Percentiles rank a stretch among this genome's conserved stretches.
These are phyloP conservation scores for Nicotiana paniculata DNA, from an alignment of 257 asterid genomes.

Conservation along the genomic window DNA sequence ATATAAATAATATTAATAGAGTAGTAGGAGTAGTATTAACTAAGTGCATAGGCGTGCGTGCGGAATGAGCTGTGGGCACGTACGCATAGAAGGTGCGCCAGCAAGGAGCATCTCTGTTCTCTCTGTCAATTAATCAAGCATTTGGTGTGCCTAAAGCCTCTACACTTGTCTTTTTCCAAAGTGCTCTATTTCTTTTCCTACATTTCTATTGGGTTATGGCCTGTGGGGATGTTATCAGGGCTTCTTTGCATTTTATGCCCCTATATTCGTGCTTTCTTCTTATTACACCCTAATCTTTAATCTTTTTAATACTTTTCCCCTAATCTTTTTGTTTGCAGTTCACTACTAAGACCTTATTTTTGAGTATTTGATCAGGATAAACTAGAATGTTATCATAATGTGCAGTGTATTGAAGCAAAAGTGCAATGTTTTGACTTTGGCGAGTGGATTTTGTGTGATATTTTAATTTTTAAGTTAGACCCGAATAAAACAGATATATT, in stretches of 20 bases:
- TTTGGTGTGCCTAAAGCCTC: not conserved
- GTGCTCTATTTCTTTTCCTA: not conserved
- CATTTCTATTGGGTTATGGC: not conserved
- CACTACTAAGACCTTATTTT: not conserved
- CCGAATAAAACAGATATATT: no score
- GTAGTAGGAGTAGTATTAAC: not conserved
- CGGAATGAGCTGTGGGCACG: conserved; percentile 89
- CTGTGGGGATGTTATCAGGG: not conserved
- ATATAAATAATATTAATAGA: no score
- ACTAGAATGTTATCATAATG: not conserved
- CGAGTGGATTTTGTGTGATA: no score
- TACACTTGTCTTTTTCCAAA: conserved; percentile 3
- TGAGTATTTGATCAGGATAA: not conserved
- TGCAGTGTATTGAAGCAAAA: no score
- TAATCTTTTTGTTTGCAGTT: no score
- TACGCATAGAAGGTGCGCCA: conserved; percentile 34
- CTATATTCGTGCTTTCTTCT: not conserved
- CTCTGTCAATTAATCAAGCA: conserved; percentile 25
- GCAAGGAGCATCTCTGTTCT: conserved; percentile 33
- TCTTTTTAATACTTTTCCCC: not conserved
- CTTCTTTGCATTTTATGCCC: not conserved
- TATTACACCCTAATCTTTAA: not conserved
- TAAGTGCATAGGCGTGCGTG: conserved; percentile 40
- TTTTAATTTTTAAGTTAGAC: no score
- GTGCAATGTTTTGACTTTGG: no score